Base-by-base conservation (phyloP, 192 early-diverging fungal species). In the Chytriomyces sp. region DNA sequence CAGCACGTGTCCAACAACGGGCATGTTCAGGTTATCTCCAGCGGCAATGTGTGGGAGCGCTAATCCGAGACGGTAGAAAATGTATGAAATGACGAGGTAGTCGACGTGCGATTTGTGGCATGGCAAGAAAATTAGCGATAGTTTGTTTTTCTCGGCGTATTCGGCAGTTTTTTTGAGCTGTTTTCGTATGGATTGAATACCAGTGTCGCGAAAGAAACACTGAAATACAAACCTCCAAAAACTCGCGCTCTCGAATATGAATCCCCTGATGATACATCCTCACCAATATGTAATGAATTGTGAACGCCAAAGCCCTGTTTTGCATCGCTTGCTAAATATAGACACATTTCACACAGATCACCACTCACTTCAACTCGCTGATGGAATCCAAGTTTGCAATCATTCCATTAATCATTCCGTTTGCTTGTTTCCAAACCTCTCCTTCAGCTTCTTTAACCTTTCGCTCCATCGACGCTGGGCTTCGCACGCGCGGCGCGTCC, bases 91-190 rank as follows among this genome's bases (percentile, higher is more conserved):
- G 20, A 95, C 93, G 16, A 95, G 79, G 78, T 95, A 95, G 79
- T 95, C 94, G 47, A 95, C 86, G 75, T 95, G 94, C 6, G 92
- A 93, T 84, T 95, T 95, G 81, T 95, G 94, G 47, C 86, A 95
- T 46, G 94, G 94, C 61, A 94, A 72, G 57, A 95, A 84, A 24
- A 95, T 86, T 69, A 95, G 83, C 11, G 93, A 94, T 50, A 92
- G 85, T 50, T 89, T 89, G 48, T 91, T 89, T 64, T 89, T 83
- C 48, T 80, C 80, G 8, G 80, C 81, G 46, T 79, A 71, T 48
- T 75, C 69, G 16, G 81, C 79, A 23, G 43, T 79, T 73, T 83
- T 77, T 57, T 67, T 78, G 5, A 84, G 76, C 82, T 84, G 50
- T 43, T 45, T 4, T 28, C 16, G 35, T 5, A 23, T 3, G 24